Evolutionary conservation across 1,284 basidiomycete genomes (phyloP).

Genomic region (Leccinum subrobustum): DNA sequence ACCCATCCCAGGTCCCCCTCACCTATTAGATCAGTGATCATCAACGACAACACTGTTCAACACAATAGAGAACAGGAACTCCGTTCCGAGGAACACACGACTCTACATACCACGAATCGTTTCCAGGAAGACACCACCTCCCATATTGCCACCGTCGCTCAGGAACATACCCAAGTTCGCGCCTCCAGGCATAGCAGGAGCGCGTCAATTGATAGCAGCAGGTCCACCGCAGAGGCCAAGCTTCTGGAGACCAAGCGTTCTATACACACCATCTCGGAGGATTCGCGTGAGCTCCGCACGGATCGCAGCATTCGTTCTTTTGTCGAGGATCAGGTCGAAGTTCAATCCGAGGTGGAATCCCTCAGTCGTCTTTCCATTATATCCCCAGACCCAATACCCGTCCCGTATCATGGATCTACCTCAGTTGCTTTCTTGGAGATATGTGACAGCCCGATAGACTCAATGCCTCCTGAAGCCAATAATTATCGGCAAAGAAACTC

Average conservation of each 20-base stretch:
- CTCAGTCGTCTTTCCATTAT: constrained; percentile 25
- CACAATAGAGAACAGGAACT: constrained; percentile 14
- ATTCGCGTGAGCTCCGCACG: constrained; percentile 21
- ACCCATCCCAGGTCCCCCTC: constrained; percentile 10
- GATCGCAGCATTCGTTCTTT: constrained; percentile 16
- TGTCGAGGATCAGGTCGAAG: constrained; percentile 11
- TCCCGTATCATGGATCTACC: constrained; percentile 36
- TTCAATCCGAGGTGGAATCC: constrained; percentile 26
- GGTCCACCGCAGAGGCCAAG: constrained; percentile 16
- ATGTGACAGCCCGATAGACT: constrained; percentile 34
- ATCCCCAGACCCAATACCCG: constrained; percentile 33
- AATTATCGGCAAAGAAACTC: constrained; percentile 9
- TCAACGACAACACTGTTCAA: constrained; percentile 9
- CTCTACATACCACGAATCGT: constrained; percentile 13
- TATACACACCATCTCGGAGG: constrained; percentile 32
- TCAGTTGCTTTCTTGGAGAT: constrained; percentile 34
- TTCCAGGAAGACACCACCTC: constrained; percentile 15
- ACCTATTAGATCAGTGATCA: constrained; percentile 10
- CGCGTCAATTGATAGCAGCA: constrained; percentile 17
- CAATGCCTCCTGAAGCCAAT: constrained; percentile 9
- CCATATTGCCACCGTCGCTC: constrained; percentile 2
- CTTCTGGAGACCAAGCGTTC: constrained; percentile 24
- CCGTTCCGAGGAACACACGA: constrained; percentile 21
- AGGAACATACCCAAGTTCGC: constrained; percentile 19
- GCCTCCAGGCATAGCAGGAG: constrained; percentile 10